These are phyloP conservation scores for Exserohilum turcica DNA, from an alignment of 2,329 filamentous ascomycete species.

Conservation along the genomic window DNA sequence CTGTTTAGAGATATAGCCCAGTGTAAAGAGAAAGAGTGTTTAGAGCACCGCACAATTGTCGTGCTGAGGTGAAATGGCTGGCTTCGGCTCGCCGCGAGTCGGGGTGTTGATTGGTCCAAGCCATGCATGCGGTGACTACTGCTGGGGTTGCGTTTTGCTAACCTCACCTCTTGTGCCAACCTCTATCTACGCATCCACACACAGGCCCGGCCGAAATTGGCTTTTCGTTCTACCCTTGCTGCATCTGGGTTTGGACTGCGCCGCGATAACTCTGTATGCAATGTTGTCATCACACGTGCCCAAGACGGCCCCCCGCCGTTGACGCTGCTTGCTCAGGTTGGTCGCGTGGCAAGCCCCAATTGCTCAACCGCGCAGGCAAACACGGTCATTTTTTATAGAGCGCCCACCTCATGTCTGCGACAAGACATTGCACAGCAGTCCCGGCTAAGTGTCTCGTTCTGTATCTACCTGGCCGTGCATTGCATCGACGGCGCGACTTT, in stretches of 20 bases:
- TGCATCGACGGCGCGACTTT: background rate
- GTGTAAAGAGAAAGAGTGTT: constrained; percentile 2
- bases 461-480: background rate
- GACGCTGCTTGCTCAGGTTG: background rate
- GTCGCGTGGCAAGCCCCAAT: constrained; percentile 11
- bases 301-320: constrained; percentile 7
- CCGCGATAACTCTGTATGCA: constrained; percentile 6
- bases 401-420: constrained; percentile 1
- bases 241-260: constrained; percentile 1
- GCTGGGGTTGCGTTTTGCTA: constrained; percentile 4
- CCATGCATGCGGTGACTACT: constrained; percentile 8
- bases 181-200: constrained; percentile 5
- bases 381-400: background rate
- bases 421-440: constrained; percentile 4
- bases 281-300: constrained; percentile 1
- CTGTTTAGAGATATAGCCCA: background rate
- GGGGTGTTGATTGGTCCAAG: constrained; percentile 18
- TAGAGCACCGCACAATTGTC: constrained; percentile 2
- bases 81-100: constrained; percentile 11
- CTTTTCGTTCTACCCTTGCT: constrained; percentile 1
- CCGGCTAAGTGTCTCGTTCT: constrained; percentile 7
- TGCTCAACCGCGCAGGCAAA: constrained; percentile 12
- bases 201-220: background rate
- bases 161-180: constrained; percentile 17
- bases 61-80: constrained; percentile 14